phyloP scores from a whole-genome alignment of 495 filamentous ascomycete species.

The Neurospora sp. region DNA sequence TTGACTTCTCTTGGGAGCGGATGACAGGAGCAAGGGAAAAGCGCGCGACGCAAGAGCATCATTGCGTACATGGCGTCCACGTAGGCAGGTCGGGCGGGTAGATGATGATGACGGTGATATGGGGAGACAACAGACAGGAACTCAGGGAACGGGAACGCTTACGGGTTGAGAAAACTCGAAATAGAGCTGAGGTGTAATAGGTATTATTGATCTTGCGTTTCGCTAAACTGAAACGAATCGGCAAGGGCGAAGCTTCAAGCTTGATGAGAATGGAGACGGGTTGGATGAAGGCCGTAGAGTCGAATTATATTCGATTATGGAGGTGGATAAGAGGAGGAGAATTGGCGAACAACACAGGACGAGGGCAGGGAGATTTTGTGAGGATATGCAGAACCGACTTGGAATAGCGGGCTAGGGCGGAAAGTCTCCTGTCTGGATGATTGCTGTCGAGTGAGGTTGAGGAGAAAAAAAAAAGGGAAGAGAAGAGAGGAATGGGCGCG shows the following conservation, averaged over 20 bases:
- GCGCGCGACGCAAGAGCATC: not conserved
- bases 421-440: constrained; percentile 15
- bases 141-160: not conserved
- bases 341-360: constrained; percentile 26
- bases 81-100: not conserved
- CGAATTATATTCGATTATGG: not conserved
- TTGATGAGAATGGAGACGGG: not conserved
- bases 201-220: not conserved
- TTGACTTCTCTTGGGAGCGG: not conserved
- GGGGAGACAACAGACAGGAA: not conserved
- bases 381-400: constrained; percentile 11
- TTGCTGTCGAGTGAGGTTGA: constrained; percentile 25
- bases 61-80: not conserved
- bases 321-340: not conserved
- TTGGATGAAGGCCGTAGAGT: not conserved
- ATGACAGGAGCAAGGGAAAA: not conserved
- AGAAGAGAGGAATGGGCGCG: not conserved
- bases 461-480: constrained; percentile 13
- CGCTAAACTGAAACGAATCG: not conserved
- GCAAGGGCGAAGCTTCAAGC: not conserved
- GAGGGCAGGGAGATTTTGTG: constrained; percentile 3
- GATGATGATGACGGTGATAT: not conserved
- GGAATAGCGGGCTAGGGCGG: constrained; percentile 5
- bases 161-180: not conserved
- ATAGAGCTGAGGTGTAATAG: not conserved